phyloP scores from a whole-genome alignment of 2,329 filamentous ascomycete species.

The Arthrobotrys sphaeroides region DNA sequence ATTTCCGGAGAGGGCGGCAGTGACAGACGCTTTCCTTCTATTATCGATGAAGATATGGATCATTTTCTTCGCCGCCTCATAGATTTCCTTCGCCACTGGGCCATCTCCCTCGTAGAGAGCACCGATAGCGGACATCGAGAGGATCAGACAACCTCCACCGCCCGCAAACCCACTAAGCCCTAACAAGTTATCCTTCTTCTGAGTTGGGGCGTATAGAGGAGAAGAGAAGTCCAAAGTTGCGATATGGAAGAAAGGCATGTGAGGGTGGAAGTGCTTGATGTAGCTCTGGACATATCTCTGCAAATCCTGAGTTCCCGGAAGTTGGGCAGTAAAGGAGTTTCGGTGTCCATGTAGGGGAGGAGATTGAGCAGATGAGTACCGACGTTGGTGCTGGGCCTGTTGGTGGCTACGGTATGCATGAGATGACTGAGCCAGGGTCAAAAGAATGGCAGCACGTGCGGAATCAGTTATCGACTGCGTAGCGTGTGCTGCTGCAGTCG shows the following conservation, averaged over 20 bases:
- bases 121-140: conserved; percentile 87
- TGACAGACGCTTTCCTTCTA: conserved; percentile 83
- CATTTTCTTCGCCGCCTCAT: conserved; percentile 94
- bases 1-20: conserved; percentile 67
- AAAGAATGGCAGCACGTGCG: conserved; percentile 71
- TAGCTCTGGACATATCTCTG: conserved; percentile 91
- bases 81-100: conserved; percentile 80
- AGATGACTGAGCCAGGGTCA: conserved; percentile 70
- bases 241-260: conserved; percentile 92
- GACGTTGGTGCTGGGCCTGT: conserved; percentile 66
- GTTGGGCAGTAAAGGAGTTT: conserved; percentile 61
- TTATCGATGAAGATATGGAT: conserved; percentile 93
- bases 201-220: conserved; percentile 70
- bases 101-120: conserved; percentile 88
- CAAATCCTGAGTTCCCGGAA: conserved; percentile 84
- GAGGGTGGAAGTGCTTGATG: conserved; percentile 90
- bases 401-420: conserved; percentile 70
- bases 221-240: conserved; percentile 91
- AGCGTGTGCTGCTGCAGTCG: conserved; percentile 61
- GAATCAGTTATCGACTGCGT: conserved; percentile 74
- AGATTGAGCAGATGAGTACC: conserved; percentile 58
- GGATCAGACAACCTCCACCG: conserved; percentile 83
- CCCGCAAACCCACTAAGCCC: conserved; percentile 70
- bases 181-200: conserved; percentile 70
- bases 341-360: conserved; percentile 56